These are phyloP conservation scores for Trifolium subterraneum DNA, from an alignment of 306 rosid genomes.

Conservation along the genomic window DNA sequence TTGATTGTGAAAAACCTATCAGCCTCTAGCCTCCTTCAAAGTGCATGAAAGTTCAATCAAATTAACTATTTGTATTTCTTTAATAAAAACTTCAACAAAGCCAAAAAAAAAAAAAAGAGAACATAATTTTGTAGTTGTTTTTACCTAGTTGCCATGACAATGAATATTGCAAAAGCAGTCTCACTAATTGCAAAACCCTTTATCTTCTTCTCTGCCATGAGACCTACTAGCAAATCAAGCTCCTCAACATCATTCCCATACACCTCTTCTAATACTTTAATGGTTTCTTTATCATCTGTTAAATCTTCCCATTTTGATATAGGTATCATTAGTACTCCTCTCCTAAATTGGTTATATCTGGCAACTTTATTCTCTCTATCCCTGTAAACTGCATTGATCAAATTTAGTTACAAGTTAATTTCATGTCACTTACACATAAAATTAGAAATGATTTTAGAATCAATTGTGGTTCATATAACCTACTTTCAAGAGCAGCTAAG, in stretches of 20 bases:
- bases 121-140: neutral
- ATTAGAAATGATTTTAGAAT: neutral
- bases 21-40: conserved; percentile 63
- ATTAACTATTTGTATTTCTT: neutral
- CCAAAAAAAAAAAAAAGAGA: too few relatives aligned
- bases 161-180: conserved; percentile 60
- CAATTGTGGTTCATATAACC: neutral
- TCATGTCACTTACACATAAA: neutral
- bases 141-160: conserved; percentile 68
- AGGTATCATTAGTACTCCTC: conserved; percentile 54
- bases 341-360: conserved; percentile 63
- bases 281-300: conserved; percentile 58
- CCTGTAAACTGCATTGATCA: conserved; percentile 56
- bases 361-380: conserved; percentile 68
- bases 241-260: conserved; percentile 66
- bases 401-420: neutral
- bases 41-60: neutral
- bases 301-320: conserved; percentile 65
- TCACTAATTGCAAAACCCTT: conserved; percentile 71
- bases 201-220: conserved; percentile 73
- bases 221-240: conserved; percentile 64
- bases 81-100: too few relatives aligned
- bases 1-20: conserved; percentile 66
- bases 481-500: conserved; percentile 67
- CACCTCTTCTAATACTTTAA: conserved; percentile 50